Conservation (phyloP, 192 early-diverging fungal species). For the Geranomyces michiganensis region DNA sequence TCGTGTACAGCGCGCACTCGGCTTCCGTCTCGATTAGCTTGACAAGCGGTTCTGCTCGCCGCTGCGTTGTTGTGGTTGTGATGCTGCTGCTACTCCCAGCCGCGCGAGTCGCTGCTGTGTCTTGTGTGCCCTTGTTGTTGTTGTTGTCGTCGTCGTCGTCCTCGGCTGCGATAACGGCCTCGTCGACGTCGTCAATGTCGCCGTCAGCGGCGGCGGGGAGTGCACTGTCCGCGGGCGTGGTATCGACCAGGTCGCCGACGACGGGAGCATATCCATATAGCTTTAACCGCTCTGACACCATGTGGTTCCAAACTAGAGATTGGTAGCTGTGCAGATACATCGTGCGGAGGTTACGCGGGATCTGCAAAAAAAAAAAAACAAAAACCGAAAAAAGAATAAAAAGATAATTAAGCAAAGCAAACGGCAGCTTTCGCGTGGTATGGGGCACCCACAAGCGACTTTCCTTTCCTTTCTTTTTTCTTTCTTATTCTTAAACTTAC, state of each 20-base stretch:
- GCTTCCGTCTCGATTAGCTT: constrained; percentile 66
- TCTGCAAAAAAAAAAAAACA: constrained; percentile 35
- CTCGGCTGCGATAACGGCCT: constrained; percentile 15
- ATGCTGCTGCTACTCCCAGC: background rate
- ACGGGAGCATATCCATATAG: constrained; percentile 70
- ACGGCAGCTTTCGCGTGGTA: too few species aligned
- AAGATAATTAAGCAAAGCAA: too few species aligned
- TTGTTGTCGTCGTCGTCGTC: constrained; percentile 28
- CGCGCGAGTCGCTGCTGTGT: background rate
- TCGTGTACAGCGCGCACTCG: constrained; percentile 69
- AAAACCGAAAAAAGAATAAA: background rate
- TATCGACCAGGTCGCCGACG: constrained; percentile 81
- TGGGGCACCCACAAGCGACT: too few species aligned
- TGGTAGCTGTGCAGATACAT: constrained; percentile 99
- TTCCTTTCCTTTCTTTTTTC: background rate
- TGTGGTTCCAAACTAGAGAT: constrained; percentile 90
- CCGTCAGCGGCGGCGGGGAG: constrained; percentile 37
- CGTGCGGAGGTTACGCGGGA: constrained; percentile 80
- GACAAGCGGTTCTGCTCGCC: background rate
- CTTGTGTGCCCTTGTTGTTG: constrained; percentile 13
- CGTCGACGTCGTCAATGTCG: constrained; percentile 32
- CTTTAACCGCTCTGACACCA: constrained; percentile 73
- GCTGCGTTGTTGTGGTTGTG: background rate
- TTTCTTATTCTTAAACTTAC: background rate
- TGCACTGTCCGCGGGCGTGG: constrained; percentile 21